Percentiles rank a stretch among this genome's conserved stretches.
Evolutionary conservation across 768 basidiomycete species (phyloP).

Genomic region (Amanita rubescens): DNA sequence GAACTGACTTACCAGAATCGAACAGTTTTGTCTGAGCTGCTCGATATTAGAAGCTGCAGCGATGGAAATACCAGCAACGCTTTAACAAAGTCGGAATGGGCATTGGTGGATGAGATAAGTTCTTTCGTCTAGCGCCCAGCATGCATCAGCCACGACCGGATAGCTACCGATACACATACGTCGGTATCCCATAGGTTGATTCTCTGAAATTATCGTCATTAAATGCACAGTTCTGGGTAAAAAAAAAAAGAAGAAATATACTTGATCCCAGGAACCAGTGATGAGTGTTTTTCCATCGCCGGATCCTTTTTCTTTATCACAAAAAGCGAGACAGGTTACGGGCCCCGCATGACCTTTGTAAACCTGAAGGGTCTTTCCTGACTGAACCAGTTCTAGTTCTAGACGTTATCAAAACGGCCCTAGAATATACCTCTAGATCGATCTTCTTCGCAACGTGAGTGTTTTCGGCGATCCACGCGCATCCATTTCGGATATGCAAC

Average conservation of each 20-base stretch:
- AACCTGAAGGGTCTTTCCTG: conserved; percentile 68
- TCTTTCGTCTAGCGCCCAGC: conserved; percentile 48
- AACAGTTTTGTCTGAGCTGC: conserved; percentile 84
- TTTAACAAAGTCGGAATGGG: conserved; percentile 92
- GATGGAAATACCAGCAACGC: conserved; percentile 63
- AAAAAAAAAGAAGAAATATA: conserved; percentile 17
- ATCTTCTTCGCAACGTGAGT: conserved; percentile 66
- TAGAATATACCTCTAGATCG: conserved; percentile 57
- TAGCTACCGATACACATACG: conserved; percentile 34
- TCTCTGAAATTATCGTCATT: conserved; percentile 39
- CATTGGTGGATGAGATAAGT: conserved; percentile 62
- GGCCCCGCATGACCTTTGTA: conserved; percentile 86
- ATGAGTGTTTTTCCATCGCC: conserved; percentile 52
- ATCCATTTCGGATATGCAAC: conserved; percentile 53
- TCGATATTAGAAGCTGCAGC: conserved; percentile 66
- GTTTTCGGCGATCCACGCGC: conserved; percentile 87
- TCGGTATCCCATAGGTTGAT: conserved; percentile 82
- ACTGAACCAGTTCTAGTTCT: conserved; percentile 41
- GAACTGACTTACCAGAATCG: conserved; percentile 68
- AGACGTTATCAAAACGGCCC: neutral
- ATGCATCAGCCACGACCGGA: neutral
- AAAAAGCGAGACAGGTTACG: conserved; percentile 77
- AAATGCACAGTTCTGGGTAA: neutral
- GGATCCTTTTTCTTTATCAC: conserved; percentile 31
- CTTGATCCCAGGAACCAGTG: conserved; percentile 94